A percentile compares a stretch with the other conserved stretches of the same genome.
phyloP scores from a whole-genome alignment of 345 rosid genomes.

The Trapa bicornis region DNA sequence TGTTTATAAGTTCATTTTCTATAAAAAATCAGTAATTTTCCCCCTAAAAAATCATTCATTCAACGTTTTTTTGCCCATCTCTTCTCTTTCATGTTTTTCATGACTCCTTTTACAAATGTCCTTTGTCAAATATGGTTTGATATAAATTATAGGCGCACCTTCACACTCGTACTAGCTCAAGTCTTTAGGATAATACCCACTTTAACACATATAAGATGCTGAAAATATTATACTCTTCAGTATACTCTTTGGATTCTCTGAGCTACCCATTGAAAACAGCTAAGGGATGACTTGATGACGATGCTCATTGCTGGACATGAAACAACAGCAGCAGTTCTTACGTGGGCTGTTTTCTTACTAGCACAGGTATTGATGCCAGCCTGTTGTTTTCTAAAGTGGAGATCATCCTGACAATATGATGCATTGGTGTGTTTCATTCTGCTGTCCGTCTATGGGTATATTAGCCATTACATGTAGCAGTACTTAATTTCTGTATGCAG shows the following conservation, averaged over 20 bases:
- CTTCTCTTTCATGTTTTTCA: too few species aligned
- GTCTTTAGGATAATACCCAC: too few species aligned
- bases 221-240: background rate
- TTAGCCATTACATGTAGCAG: background rate
- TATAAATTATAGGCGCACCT: too few species aligned
- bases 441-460: background rate
- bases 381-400: conserved; percentile 9
- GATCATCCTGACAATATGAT: conserved; percentile 29
- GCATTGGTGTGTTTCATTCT: background rate
- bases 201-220: background rate
- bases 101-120: too few species aligned
- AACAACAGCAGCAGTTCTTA: conserved; percentile 97
- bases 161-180: too few species aligned
- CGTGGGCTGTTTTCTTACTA: conserved; percentile 90
- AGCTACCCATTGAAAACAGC: conserved; percentile 27
- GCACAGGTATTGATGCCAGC: conserved; percentile 46
- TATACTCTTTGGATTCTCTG: background rate
- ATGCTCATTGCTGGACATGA: conserved; percentile 77
- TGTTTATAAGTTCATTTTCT: too few species aligned
- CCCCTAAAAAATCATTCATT: too few species aligned
- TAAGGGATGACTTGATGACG: conserved; percentile 56
- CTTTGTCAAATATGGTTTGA: too few species aligned
- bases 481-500: conserved; percentile 23
- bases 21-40: too few species aligned
- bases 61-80: too few species aligned